Evolutionary conservation across 2,329 filamentous ascomycete genomes (phyloP).

Genomic region (Fusarium dlaminii): DNA sequence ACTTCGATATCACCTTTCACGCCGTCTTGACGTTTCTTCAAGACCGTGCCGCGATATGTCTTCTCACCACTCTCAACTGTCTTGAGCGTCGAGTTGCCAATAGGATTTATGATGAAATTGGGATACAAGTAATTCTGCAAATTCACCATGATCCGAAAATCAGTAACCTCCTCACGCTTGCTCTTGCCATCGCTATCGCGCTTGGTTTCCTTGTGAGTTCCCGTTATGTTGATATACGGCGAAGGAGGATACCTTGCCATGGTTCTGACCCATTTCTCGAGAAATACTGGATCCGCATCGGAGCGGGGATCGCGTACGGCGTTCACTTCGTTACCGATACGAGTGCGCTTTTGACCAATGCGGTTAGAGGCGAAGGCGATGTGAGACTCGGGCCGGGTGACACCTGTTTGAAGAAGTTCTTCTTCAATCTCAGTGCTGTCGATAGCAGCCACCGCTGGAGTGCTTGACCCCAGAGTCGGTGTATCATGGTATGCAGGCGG

Average conservation of each 20-base stretch:
- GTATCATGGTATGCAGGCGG: slow-evolving; percentile 5
- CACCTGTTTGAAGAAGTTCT: not conserved
- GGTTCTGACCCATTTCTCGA: slow-evolving; percentile 21
- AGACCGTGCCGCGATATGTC: slow-evolving; percentile 34
- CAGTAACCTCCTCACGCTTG: slow-evolving; percentile 21
- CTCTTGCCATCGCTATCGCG: slow-evolving; percentile 30
- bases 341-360: slow-evolving; percentile 26
- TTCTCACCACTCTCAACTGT: slow-evolving; percentile 31
- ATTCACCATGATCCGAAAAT: slow-evolving; percentile 32
- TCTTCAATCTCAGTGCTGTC: not conserved
- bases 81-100: slow-evolving; percentile 1
- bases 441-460: not conserved
- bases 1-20: slow-evolving; percentile 30
- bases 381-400: slow-evolving; percentile 10
- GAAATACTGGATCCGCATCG: slow-evolving; percentile 12
- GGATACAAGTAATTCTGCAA: slow-evolving; percentile 38
- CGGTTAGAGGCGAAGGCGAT: slow-evolving; percentile 3
- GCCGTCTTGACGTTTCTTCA: slow-evolving; percentile 24
- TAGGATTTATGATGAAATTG: slow-evolving; percentile 3
- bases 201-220: slow-evolving; percentile 25
- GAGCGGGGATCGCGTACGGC: slow-evolving; percentile 24
- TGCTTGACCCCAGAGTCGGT: not conserved
- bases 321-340: slow-evolving; percentile 28
- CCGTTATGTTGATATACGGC: slow-evolving; percentile 31
- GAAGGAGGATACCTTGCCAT: slow-evolving; percentile 27